Evolutionary conservation across 805 yeast genomes (phyloP).

Genomic region (Spathaspora arborariae): DNA sequence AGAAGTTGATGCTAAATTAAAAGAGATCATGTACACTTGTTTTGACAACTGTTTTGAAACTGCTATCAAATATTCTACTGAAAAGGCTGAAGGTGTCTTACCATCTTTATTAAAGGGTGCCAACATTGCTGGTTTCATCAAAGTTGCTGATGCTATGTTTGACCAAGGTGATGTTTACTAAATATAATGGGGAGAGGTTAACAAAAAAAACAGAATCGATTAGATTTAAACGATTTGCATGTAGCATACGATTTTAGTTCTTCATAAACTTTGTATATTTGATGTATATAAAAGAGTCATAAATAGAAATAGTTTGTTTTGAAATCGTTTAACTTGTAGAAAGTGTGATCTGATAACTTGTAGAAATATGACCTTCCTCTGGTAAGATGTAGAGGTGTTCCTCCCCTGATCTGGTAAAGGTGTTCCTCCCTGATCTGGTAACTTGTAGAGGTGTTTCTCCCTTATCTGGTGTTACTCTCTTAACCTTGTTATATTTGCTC

Average conservation of each 20-base stretch:
- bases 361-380: too few species aligned
- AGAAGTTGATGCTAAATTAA: slow-evolving; percentile 87
- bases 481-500: too few species aligned
- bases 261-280: not conserved
- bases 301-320: not conserved
- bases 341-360: too few species aligned
- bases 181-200: not conserved
- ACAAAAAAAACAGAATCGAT: not conserved
- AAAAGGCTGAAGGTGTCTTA: slow-evolving; percentile 53
- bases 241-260: slow-evolving; percentile 1
- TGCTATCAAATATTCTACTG: slow-evolving; percentile 75
- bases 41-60: slow-evolving; percentile 90
- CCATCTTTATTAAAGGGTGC: slow-evolving; percentile 99
- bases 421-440: too few species aligned
- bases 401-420: too few species aligned
- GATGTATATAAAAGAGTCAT: not conserved
- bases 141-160: slow-evolving; percentile 98
- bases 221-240: not conserved
- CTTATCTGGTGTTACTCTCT: too few species aligned
- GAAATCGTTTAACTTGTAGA: not conserved
- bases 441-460: too few species aligned
- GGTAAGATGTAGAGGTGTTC: not conserved
- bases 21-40: slow-evolving; percentile 89
- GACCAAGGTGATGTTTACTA: slow-evolving; percentile 82
- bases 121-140: slow-evolving; percentile 97